Base-by-base conservation (phyloP, 2,329 filamentous ascomycete species). In the Claviceps quebecensis region DNA sequence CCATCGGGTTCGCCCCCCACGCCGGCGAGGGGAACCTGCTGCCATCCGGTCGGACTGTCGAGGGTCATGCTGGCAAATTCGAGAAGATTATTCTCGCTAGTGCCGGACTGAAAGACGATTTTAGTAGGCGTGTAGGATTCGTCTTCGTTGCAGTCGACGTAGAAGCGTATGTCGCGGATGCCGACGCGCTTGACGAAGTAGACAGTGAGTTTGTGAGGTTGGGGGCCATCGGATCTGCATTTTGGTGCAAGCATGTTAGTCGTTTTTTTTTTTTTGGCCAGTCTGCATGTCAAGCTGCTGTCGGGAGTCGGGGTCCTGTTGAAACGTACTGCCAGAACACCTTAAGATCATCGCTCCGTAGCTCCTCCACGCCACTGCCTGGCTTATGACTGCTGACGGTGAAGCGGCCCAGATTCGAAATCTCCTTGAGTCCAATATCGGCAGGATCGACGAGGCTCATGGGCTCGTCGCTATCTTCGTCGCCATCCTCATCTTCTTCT, bases 61-160 rank as follows among this genome's bases (percentile, higher is more conserved):
- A 95, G 82, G 56, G 80, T 77, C 74, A 95, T 84, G 23, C 82
- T 82, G 1, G 83, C 83, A 65, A 95, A 97, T 56, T 93, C 86
- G 50, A 94, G 84, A 9, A 97, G 78, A 62, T 94, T 89, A 66
- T 97, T 93, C 57, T 89, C 85, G 45, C 89, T 88, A 56, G 88
- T 95, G 13, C 93, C 93, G 0, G 90, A 91, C 39, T 85, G 80
- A 63, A 97, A 89, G 46, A 86, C 73, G 61, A 98, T 94, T 60
- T 89, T 87, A 1, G 90, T 97, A 0, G 93, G 93, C 3, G 93
- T 98, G 66, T 98, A 98, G 44, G 86, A 93, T 69, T 98, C 93
- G 67, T 98, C 93, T 50, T 87, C 80, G 55, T 84, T 83, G 66
- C 95, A 95, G 69, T 98, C 90, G 45, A 98, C 82, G 58, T 85